A percentile compares a stretch with the other conserved stretches of the same genome.
phyloP scores from a whole-genome alignment of 2,329 filamentous ascomycete species.

The Colletotrichum falcatum region DNA sequence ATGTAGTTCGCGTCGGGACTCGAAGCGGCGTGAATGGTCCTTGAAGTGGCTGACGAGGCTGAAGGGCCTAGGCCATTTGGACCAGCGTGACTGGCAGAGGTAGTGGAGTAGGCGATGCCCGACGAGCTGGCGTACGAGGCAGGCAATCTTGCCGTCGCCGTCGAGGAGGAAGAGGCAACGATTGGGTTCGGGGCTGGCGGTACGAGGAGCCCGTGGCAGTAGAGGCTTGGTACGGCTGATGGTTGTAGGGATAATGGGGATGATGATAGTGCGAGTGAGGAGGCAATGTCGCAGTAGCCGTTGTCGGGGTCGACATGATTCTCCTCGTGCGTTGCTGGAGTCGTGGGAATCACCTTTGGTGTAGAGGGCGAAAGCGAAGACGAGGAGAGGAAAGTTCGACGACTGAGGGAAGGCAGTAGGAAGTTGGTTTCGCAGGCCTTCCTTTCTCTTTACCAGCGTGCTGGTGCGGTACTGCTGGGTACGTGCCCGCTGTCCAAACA shows the following conservation, averaged over 20 bases:
- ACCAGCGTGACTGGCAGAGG: conserved; percentile 43
- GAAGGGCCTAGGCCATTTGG: conserved; percentile 54
- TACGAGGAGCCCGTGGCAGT: conserved; percentile 51
- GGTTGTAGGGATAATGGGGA: conserved; percentile 72
- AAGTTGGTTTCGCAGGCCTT: conserved; percentile 38
- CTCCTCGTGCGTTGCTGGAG: conserved; percentile 36
- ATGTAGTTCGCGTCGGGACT: conserved; percentile 49
- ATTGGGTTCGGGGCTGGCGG: conserved; percentile 50
- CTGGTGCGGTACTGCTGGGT: conserved; percentile 31
- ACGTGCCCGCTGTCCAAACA: conserved; percentile 38
- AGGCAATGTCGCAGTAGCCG: conserved; percentile 43
- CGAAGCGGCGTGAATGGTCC: conserved; percentile 47
- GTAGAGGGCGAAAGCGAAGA: conserved; percentile 19
- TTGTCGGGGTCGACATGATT: conserved; percentile 83
- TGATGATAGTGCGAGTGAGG: conserved; percentile 71
- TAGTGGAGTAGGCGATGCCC: conserved; percentile 45
- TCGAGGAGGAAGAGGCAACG: conserved; percentile 54
- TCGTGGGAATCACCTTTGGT: conserved; percentile 40
- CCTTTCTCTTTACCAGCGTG: conserved; percentile 31
- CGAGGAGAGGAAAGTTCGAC: conserved; percentile 36
- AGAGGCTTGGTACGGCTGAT: conserved; percentile 61
- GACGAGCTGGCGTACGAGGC: conserved; percentile 50
- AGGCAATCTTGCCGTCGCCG: conserved; percentile 51
- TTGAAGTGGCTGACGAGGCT: conserved; percentile 48
- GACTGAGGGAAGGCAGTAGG: conserved; percentile 30